Evolutionary conservation across 371 early-diverging fungal species (phyloP).

Genomic region (Rhizopus delemar): DNA sequence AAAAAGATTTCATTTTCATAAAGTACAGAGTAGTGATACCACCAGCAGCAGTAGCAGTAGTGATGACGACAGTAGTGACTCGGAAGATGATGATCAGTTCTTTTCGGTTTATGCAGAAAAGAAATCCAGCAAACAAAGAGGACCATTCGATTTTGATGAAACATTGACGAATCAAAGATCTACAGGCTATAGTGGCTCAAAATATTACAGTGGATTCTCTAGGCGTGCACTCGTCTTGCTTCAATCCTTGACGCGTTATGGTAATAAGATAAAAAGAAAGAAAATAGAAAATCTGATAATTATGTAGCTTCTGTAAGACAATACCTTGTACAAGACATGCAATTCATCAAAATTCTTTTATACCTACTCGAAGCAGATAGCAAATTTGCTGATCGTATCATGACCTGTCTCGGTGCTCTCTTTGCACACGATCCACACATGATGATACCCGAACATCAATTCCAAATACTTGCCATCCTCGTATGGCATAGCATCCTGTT

Average conservation of each 20-base stretch:
- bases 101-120: conserved; percentile 11
- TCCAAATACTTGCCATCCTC: conserved; percentile 29
- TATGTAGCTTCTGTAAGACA: conserved; percentile 29
- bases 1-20: neutral
- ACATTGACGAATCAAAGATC: conserved; percentile 16
- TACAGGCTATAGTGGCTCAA: conserved; percentile 15
- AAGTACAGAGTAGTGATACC: neutral
- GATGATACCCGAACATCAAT: conserved; percentile 23
- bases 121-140: conserved; percentile 32
- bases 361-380: conserved; percentile 38
- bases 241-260: conserved; percentile 34
- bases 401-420: conserved; percentile 41
- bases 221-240: conserved; percentile 36
- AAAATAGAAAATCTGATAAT: neutral
- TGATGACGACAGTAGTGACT: neutral
- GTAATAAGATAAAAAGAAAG: conserved; percentile 14
- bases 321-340: conserved; percentile 35
- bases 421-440: conserved; percentile 7
- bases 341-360: conserved; percentile 38
- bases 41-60: conserved; percentile 1
- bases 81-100: conserved; percentile 15
- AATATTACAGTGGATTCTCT: conserved; percentile 35
- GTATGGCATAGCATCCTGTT: conserved; percentile 33
- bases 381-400: conserved; percentile 30
- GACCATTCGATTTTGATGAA: conserved; percentile 23